Evolutionary conservation across 495 filamentous ascomycete genomes (phyloP), one percentile per base, ranked within the genome.

Genomic region (Penicillium lividum): DNA sequence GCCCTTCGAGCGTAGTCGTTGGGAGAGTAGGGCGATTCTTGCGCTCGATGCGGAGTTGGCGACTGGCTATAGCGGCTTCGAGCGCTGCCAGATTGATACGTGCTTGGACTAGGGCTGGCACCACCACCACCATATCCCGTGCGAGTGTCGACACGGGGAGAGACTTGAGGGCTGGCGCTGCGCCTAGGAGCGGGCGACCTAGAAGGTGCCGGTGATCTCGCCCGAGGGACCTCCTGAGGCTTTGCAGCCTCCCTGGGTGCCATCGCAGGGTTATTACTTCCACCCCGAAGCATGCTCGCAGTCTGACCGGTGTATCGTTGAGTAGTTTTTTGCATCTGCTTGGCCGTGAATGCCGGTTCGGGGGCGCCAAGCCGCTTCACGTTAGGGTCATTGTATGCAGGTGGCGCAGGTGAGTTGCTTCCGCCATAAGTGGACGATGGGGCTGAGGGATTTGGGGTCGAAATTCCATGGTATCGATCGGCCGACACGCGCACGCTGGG

Each of bases 261-360:
- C 38, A 40, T 40, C 15, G 70, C 52, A 8, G 74, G 68, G 38
- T 67, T 66, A 56, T 72, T 70, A 58, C 64, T 65, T 48, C 70
- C 65, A n/a, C 73, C 78, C 8, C 82, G 81, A 65, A 96, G 91
- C 84, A 97, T 87, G 63, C 82, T 89, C 53, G 90, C 85, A 7
- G 88, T 89, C 71, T 97, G 89, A 52, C 87, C 86, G 45, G 89
- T 84, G 68, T 94, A 97, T 65, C 89, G 89, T 54, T 93, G 86
- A 1, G 91, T 92, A 11, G 93, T 89, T 65, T 94, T 88, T 62
- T 97, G 88, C 95, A 99, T 99, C 46, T 93, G 88, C 53, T 87
- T 86, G 7, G 89, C 88, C 0, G 95, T 98, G 59, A 93, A 91
- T 10, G 95, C 95, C 0, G 93, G 94, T 53, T 94, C 86, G 1